Conservation (phyloP, 2,329 filamentous ascomycete species). For the Ophiocordyceps australis region DNA sequence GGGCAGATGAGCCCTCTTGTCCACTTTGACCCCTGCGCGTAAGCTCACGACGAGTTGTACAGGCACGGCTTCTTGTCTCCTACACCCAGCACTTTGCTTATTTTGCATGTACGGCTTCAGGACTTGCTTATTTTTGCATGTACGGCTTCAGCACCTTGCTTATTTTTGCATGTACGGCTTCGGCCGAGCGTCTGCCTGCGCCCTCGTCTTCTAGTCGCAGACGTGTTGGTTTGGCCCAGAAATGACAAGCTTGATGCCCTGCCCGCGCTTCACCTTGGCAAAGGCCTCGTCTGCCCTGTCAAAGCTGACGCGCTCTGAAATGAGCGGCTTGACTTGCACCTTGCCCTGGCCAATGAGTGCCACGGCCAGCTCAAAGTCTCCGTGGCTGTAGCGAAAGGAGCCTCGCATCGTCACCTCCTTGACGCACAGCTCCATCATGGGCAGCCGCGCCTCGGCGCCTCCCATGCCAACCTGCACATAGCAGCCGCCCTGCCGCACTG, state of each 20-base stretch:
- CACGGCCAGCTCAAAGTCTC: slow-evolving; percentile 74
- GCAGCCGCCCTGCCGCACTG: slow-evolving; percentile 36
- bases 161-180: no score
- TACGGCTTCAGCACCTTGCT: no score
- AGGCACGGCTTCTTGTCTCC: no score
- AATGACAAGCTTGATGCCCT: slow-evolving; percentile 56
- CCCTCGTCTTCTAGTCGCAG: no score
- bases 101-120: no score
- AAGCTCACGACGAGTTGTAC: no score
- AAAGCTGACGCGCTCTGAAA: slow-evolving; percentile 64
- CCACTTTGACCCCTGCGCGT: no score
- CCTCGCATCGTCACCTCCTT: slow-evolving; percentile 55
- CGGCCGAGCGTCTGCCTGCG: no score
- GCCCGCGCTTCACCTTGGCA: slow-evolving; percentile 66
- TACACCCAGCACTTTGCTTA: no score
- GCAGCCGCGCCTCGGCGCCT: slow-evolving; percentile 33
- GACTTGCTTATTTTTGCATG: no score
- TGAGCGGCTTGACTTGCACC: slow-evolving; percentile 66
- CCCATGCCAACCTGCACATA: slow-evolving; percentile 50
- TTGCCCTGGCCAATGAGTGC: slow-evolving; percentile 55
- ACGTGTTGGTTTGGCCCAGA: slow-evolving; percentile 36
- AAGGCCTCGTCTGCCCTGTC: slow-evolving; percentile 74
- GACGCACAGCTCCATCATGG: slow-evolving; percentile 47
- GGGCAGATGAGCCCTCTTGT: no score
- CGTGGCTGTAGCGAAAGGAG: slow-evolving; percentile 75